A percentile compares a stretch with the other conserved stretches of the same genome.
Evolutionary conservation across 345 rosid species (phyloP).

Genomic region (Linum usitatissimum): DNA sequence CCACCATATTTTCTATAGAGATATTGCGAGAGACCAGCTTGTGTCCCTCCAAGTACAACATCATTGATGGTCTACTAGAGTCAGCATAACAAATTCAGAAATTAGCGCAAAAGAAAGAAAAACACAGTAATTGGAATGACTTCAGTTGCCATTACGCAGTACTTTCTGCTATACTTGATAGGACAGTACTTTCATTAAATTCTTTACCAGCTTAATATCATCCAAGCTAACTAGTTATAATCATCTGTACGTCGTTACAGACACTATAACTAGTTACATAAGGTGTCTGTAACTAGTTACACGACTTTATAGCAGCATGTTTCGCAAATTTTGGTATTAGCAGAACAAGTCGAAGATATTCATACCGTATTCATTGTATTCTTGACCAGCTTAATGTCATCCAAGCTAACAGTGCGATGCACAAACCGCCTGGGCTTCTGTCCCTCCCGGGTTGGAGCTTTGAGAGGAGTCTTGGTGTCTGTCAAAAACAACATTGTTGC

Average conservation of each 20-base stretch:
- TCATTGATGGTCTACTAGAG: conserved; percentile 32
- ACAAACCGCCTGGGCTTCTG: conserved; percentile 29
- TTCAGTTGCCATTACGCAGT: too few species aligned
- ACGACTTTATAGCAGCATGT: too few species aligned
- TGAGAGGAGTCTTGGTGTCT: conserved; percentile 28
- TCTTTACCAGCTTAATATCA: too few species aligned
- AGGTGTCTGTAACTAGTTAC: too few species aligned
- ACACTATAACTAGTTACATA: too few species aligned
- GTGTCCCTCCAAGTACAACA: conserved; percentile 24
- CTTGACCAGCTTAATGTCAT: conserved; percentile 55
- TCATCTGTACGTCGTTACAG: too few species aligned
- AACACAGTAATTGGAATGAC: too few species aligned
- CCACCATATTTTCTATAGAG: conserved; percentile 29
- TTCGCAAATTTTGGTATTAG: too few species aligned
- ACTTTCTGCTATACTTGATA: too few species aligned
- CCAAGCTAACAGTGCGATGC: conserved; percentile 40
- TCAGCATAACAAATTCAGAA: neutral
- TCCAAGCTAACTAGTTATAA: too few species aligned
- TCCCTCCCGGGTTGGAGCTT: conserved; percentile 20
- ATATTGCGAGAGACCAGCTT: conserved; percentile 35
- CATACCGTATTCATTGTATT: conserved; percentile 24
- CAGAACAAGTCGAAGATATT: neutral
- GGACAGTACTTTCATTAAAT: too few species aligned
- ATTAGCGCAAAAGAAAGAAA: neutral
- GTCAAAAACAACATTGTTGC: conserved; percentile 25